Conservation (phyloP, 495 filamentous ascomycete genomes). For the Penicillium paxilli region DNA sequence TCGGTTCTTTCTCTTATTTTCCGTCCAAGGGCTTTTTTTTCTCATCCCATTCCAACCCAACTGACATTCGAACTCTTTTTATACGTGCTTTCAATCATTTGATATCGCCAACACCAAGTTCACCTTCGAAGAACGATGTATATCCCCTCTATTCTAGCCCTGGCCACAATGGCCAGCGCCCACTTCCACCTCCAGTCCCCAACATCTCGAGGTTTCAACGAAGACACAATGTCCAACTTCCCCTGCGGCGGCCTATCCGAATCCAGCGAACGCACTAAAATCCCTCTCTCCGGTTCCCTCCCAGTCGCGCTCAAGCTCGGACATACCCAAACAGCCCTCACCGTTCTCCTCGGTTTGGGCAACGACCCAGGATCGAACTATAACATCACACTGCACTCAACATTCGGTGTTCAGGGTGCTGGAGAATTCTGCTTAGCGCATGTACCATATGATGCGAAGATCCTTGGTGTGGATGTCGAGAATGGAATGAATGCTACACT, state of each 20-base stretch:
- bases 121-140: neutral
- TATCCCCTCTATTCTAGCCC: slow-evolving; percentile 24
- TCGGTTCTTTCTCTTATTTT: neutral
- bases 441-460: slow-evolving; percentile 38
- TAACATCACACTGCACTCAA: slow-evolving; percentile 43
- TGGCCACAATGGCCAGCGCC: slow-evolving; percentile 47
- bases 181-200: slow-evolving; percentile 65
- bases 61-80: no score
- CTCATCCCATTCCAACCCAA: neutral
- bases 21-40: no score
- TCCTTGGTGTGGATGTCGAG: slow-evolving; percentile 25
- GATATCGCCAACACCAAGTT: no score
- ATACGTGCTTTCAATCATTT: no score
- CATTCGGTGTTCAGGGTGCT: slow-evolving; percentile 50
- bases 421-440: slow-evolving; percentile 57
- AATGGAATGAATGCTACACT: slow-evolving; percentile 62
- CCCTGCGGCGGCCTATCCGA: slow-evolving; percentile 60
- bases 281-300: slow-evolving; percentile 47
- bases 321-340: slow-evolving; percentile 53
- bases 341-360: slow-evolving; percentile 58
- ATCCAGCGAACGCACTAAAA: slow-evolving; percentile 49
- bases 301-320: slow-evolving; percentile 55
- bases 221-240: slow-evolving; percentile 46
- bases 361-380: slow-evolving; percentile 51
- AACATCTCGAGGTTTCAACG: slow-evolving; percentile 52